Conservation (phyloP, 371 early-diverging fungal species). For the Sporodiniella umbellata region DNA sequence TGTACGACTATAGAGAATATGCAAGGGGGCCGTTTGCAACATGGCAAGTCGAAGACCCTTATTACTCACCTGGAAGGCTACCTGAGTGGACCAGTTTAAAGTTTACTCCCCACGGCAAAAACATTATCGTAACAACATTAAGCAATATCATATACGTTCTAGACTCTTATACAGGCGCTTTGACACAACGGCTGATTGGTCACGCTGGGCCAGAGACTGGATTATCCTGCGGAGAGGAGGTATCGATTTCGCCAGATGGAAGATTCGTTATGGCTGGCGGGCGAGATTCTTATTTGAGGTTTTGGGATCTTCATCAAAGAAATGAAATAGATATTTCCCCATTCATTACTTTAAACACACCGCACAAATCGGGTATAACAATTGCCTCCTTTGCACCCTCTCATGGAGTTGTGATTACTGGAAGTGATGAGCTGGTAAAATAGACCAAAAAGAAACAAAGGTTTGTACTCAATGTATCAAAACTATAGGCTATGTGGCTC, state of each 20-base stretch:
- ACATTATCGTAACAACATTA: slow-evolving; percentile 69
- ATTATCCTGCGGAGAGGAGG: slow-evolving; percentile 48
- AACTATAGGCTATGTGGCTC: not conserved
- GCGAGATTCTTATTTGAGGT: slow-evolving; percentile 54
- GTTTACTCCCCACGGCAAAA: slow-evolving; percentile 74
- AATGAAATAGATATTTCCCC: slow-evolving; percentile 10
- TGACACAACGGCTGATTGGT: slow-evolving; percentile 53
- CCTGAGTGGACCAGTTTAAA: slow-evolving; percentile 62
- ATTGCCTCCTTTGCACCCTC: slow-evolving; percentile 69
- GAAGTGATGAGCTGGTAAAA: slow-evolving; percentile 1
- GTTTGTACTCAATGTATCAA: slow-evolving; percentile 7
- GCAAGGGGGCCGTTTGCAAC: slow-evolving; percentile 25
- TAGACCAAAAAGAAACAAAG: not conserved
- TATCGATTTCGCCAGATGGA: slow-evolving; percentile 77
- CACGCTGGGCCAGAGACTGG: slow-evolving; percentile 31
- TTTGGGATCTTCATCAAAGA: slow-evolving; percentile 65
- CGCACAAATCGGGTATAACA: slow-evolving; percentile 38
- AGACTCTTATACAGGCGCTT: slow-evolving; percentile 63
- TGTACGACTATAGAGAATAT: slow-evolving; percentile 73
- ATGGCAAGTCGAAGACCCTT: slow-evolving; percentile 34
- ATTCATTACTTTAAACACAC: slow-evolving; percentile 19
- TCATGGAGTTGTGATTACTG: slow-evolving; percentile 66
- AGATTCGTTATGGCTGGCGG: slow-evolving; percentile 72
- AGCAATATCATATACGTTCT: slow-evolving; percentile 64
- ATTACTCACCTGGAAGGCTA: slow-evolving; percentile 18